Evolutionary conservation across 2,329 filamentous ascomycete genomes (phyloP), one percentile per base, ranked within the genome.

Genomic region (Pseudovirgaria hyperparasitica): DNA sequence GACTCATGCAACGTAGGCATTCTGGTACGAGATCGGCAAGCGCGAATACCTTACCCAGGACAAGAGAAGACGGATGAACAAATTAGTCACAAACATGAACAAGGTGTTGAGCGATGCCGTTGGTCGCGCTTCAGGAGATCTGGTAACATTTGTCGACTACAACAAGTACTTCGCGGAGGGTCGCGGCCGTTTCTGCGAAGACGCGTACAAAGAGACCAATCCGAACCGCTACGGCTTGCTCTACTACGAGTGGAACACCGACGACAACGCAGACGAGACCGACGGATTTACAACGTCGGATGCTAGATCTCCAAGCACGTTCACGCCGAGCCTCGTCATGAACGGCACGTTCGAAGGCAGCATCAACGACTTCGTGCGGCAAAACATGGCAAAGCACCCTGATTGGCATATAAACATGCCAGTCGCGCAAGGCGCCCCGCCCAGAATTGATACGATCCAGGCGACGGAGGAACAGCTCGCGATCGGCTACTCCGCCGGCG

Each of bases 221-320:
- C 43, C 46, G 1, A 46, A 48, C 22, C 41, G 46, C 6, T 3
- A 9, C 2, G 45, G 26, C 4, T 32, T 51, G 3, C 30, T 29
- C 6, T 52, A 50, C 25, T 52, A 46, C 25, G 46, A 52, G 19
- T 50, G 46, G 45, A 33, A 40, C 14, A 51, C 45, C 1, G 34
- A 44, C 2, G 46, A 50, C 22, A n/a, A 11, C 1, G 41, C 38
- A 1, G 46, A 46, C 17, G 41, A 47, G 15, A 24, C 21, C 2
- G 40, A 36, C 1, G 32, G 21, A n/a, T 8, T 48, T n/a, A 36
- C 37, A 14, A 17, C 20, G 5, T 42, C 42, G 2, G 40, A 43
- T 7, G 42, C n/a, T n/a, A n/a, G n/a, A n/a, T n/a, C n/a, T n/a
- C n/a, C n/a, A n/a, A n/a, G n/a, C n/a, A n/a, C n/a, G n/a, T n/a